Base-by-base conservation (phyloP, 257 asterid genomes). In the Scutellaria galericulata region DNA sequence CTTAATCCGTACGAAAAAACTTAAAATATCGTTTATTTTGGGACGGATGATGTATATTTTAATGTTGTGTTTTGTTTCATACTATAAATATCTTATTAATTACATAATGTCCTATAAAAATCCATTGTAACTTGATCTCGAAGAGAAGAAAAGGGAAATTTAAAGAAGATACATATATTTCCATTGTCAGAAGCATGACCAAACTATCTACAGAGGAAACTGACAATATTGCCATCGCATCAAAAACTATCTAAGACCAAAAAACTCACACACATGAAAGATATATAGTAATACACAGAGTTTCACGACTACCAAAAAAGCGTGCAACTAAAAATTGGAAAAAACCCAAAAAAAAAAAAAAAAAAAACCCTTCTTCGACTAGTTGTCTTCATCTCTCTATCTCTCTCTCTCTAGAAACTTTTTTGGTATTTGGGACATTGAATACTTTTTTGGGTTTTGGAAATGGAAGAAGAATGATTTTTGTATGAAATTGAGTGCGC, bases 401-500 rank as follows among this genome's bases (percentile, higher is more conserved):
- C 66, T 68, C 65, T 59, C 64, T 60, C 51, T 22, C 51, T 59
- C 40, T 66, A 31, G 66, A 58, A 71, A 55, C 83, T 65, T 84
- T 84, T 56, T 74, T 66, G 86, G 83, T 74, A 72, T 79, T 74
- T 75, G 86, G 76, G 77, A 66, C 57, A 64, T 81, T 77, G 79
- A 73, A 81, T 74, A 42, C 85, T 77, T 73, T 64, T 61, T 61
- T 11, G 83, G 75, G 73, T 72, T 77, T 57, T 64, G 77, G 50
- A 66, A 73, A 76, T 46, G 75, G 76, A 71, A 60, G 77, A 52
- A 56, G 65, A 60, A 77, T 59, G 64, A 70, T 70, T 45, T 41
- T 47, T 63, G 74, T 73, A 63, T 76, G 79, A 73, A 64, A 78
- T 77, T 83, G 85, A 81, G 82, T 77, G 85, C 72, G 76, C 83